phyloP scores from a whole-genome alignment of 805 yeast genomes.

The Lipomyces sp. region DNA sequence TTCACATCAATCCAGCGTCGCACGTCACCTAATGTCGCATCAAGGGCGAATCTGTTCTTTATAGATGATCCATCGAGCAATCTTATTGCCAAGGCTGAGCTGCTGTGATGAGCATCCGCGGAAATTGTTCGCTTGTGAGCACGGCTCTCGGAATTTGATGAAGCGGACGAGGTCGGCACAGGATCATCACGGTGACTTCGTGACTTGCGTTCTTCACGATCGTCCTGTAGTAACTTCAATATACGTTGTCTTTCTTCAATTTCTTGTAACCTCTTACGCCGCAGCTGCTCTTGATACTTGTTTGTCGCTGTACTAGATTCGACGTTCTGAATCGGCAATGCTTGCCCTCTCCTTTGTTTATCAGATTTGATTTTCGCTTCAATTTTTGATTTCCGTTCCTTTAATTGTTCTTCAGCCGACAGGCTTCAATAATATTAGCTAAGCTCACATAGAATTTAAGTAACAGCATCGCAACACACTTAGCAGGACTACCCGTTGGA shows the following conservation, averaged over 20 bases:
- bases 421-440: background rate
- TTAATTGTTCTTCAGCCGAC: slow-evolving; percentile 4
- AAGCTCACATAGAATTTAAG: background rate
- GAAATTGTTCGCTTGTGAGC: slow-evolving; percentile 6
- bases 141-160: slow-evolving; percentile 10
- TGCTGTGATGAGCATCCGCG: slow-evolving; percentile 30
- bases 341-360: slow-evolving; percentile 14
- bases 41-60: slow-evolving; percentile 55
- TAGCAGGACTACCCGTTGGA: background rate
- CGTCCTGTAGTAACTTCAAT: slow-evolving; percentile 57
- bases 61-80: slow-evolving; percentile 69
- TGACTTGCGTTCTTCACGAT: slow-evolving; percentile 54
- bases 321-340: slow-evolving; percentile 3
- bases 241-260: slow-evolving; percentile 62
- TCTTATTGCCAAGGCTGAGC: slow-evolving; percentile 61
- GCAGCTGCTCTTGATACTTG: slow-evolving; percentile 49
- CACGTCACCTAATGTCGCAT: slow-evolving; percentile 58
- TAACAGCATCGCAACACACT: background rate
- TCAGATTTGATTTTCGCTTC: slow-evolving; percentile 31
- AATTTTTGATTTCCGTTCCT: slow-evolving; percentile 15
- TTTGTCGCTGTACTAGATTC: slow-evolving; percentile 24
- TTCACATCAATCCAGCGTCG: slow-evolving; percentile 63
- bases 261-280: slow-evolving; percentile 48
- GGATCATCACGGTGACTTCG: slow-evolving; percentile 30
- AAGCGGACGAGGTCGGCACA: slow-evolving; percentile 30